Evolutionary conservation across 108 stramenopile genomes (phyloP), one percentile per base, ranked within the genome.

Genomic region (Conticribra weissflogii): DNA sequence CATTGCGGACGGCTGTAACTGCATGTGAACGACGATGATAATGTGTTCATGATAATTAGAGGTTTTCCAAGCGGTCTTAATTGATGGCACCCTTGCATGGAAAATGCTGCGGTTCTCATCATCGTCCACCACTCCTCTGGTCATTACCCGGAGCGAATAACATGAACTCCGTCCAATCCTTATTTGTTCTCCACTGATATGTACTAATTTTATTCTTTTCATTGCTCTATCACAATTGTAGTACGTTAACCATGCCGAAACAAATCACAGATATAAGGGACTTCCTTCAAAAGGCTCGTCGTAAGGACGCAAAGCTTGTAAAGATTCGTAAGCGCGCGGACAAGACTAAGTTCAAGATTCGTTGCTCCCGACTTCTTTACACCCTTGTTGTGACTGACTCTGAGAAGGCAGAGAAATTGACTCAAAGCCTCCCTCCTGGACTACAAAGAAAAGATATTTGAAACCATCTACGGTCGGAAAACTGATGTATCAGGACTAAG

Each of bases 341-440:
- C 19, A 83, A 87, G 71, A 95, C 96, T 78, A 99, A 99, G 85
- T 99, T 98, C 92, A 99, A 99, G 97, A 98, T 99, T 78, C 92
- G 98, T 73, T 97, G 98, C 94, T 91, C 91, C 68, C 85, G 94
- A 66, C 91, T 91, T 65, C 82, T 99, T 66, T 99, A 99, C 80
- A 99, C 98, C 29, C 83, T 99, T 45, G 88, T 90, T 29, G 97
- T 99, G 22, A 83, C 86, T 0, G 97, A 99, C 81, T 70, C 84
- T 36, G 98, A 97, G 83, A 97, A 99, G 94, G 98, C 98, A 7
- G 97, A 98, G 52, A 99, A 99, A 86, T 89, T 99, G 81, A 95
- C 95, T 22, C 96, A 98, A 85, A 92, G 94, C 73, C 85, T 99
- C 70, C 98, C 98, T 36, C 97, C 97, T 19, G 97, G 97, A 49